A percentile compares a stretch with the other conserved stretches of the same genome.
Evolutionary conservation across 2,329 filamentous ascomycete genomes (phyloP).

Genomic region (Colletotrichum lupini): DNA sequence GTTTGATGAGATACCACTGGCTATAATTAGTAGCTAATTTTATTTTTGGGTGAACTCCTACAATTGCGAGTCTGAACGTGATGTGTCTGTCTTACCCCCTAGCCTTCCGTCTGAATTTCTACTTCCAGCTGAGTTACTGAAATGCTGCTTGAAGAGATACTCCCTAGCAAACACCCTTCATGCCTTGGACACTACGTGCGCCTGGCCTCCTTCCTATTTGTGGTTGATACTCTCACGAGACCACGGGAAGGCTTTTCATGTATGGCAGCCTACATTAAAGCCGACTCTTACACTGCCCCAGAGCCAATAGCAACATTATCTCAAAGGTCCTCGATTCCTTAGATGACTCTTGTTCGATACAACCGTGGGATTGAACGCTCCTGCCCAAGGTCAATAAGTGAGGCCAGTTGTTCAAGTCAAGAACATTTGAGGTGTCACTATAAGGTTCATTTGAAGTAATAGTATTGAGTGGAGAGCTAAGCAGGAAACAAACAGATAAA

Average conservation of each 20-base stretch:
- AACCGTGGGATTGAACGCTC: not conserved
- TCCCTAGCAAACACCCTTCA: not conserved
- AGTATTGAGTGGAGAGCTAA: not conserved
- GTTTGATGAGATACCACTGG: slow-evolving; percentile 24
- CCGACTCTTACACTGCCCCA: accelerated
- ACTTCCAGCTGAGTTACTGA: not conserved
- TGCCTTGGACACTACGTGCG: too few species aligned
- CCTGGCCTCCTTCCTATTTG: not conserved
- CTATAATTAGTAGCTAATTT: slow-evolving; percentile 16
- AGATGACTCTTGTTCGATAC: not conserved
- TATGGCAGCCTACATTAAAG: accelerated
- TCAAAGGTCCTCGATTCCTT: not conserved
- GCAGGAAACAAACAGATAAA: not conserved
- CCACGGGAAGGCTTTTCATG: not conserved
- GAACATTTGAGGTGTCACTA: too few species aligned
- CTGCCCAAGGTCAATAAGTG: not conserved
- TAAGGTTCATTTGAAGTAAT: not conserved
- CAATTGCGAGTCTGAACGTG: not conserved
- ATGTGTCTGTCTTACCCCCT: too few species aligned
- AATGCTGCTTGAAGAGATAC: not conserved
- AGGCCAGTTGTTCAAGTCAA: too few species aligned
- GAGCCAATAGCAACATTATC: not conserved
- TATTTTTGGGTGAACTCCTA: not conserved
- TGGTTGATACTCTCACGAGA: not conserved
- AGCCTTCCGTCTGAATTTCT: not conserved